Percentiles rank a stretch among this genome's conserved stretches.
phyloP scores from a whole-genome alignment of 352 stramenopile species.

The Phytophthora cryptogea region DNA sequence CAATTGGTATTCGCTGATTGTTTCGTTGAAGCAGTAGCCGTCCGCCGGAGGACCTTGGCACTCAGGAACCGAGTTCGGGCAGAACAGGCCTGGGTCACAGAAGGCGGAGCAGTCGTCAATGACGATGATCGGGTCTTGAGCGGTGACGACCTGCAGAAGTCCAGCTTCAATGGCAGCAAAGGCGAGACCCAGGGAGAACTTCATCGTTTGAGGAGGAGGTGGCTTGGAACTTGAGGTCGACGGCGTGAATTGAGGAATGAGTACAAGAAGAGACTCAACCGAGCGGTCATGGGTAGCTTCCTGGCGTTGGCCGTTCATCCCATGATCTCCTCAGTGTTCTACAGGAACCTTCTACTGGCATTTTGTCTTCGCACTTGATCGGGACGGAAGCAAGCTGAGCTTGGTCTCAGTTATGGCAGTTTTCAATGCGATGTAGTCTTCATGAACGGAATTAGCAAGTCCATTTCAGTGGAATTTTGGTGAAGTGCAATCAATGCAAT shows the following conservation, averaged over 20 bases:
- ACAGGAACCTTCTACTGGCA: constrained; percentile 19
- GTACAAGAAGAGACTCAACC: neutral
- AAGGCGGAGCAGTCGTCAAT: constrained; percentile 27
- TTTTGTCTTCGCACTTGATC: constrained; percentile 18
- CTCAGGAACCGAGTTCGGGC: constrained; percentile 12
- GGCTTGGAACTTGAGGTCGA: constrained; percentile 9
- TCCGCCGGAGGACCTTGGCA: constrained; percentile 19
- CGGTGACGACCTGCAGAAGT: constrained; percentile 5
- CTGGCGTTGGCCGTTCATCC: constrained; percentile 3
- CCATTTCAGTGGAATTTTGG: constrained; percentile 14
- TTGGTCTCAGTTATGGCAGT: constrained; percentile 16
- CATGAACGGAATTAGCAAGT: constrained; percentile 1
- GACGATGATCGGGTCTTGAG: constrained; percentile 11
- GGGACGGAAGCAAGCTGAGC: neutral
- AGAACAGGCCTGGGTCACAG: constrained; percentile 18
- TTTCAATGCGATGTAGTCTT: constrained; percentile 12
- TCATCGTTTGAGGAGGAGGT: constrained; percentile 15
- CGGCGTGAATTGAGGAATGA: constrained; percentile 24
- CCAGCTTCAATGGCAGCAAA: constrained; percentile 12
- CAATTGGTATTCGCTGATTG: constrained; percentile 26
- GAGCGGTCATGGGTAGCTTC: neutral
- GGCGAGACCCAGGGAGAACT: constrained; percentile 27
- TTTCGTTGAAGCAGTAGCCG: constrained; percentile 27
- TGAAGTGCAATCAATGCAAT: neutral
- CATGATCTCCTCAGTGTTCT: constrained; percentile 24